Conservation (phyloP, 805 yeast species). For the Sungouiella blattae region DNA sequence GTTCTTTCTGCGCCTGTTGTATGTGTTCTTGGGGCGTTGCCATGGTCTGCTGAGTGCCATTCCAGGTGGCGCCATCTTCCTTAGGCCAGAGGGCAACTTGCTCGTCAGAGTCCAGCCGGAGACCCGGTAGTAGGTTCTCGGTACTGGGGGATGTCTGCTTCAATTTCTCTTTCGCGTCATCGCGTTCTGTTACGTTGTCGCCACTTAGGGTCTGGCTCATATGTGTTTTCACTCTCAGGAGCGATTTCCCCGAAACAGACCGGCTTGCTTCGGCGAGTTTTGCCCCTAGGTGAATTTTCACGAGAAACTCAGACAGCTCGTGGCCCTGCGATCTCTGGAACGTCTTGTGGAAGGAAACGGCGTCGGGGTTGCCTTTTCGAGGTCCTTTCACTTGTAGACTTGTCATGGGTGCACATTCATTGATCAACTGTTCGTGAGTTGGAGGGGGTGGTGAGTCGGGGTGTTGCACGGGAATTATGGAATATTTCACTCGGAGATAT, state of each 20-base stretch:
- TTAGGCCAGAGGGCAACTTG: no score
- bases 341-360: conserved; percentile 8
- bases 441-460: not conserved
- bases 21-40: not conserved
- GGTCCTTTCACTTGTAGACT: conserved; percentile 13
- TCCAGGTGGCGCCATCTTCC: no score
- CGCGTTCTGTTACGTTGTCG: no score
- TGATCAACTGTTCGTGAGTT: not conserved
- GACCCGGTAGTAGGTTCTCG: no score
- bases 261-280: not conserved
- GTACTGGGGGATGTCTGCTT: no score
- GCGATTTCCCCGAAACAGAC: not conserved
- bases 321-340: conserved; percentile 8
- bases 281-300: conserved; percentile 8
- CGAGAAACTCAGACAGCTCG: conserved; percentile 6
- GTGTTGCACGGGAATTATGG: no score
- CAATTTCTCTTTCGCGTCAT: not conserved
- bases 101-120: no score
- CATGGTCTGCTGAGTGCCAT: no score
- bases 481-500: no score
- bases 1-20: not conserved
- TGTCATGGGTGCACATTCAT: not conserved
- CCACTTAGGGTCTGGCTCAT: no score
- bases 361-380: conserved; percentile 5
- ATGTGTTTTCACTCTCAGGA: no score